These are phyloP conservation scores for Eucalyptus erythrocorys DNA, from an alignment of 345 rosid species.

Conservation along the genomic window DNA sequence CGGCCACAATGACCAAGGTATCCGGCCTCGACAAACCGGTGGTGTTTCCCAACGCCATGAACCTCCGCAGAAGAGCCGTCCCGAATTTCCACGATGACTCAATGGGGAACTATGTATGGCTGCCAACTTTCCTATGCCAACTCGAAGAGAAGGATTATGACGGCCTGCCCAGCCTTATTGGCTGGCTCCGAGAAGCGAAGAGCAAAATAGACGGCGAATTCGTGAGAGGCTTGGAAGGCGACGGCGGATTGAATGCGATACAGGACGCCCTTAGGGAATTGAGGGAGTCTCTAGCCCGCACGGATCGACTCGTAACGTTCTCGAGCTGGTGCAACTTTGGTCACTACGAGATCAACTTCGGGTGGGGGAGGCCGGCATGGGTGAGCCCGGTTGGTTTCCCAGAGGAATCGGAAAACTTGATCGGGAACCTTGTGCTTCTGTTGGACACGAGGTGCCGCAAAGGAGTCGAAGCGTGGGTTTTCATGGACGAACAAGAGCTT, in stretches of 20 bases:
- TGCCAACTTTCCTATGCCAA: neutral
- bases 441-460: neutral
- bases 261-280: neutral
- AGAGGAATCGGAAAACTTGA: neutral
- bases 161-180: neutral
- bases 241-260: neutral
- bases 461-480: neutral
- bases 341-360: constrained; percentile 1
- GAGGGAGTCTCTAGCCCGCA: neutral
- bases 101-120: neutral
- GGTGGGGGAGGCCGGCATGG: constrained; percentile 10
- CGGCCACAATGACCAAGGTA: neutral
- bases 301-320: neutral
- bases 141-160: neutral
- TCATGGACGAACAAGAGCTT: neutral
- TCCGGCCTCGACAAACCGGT: neutral
- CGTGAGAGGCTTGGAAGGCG: neutral
- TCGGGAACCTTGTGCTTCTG: neutral
- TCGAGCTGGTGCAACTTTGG: neutral
- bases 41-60: neutral
- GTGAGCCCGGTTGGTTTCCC: neutral
- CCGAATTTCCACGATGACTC: neutral
- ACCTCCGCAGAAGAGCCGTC: neutral
- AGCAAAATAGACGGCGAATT: neutral
- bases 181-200: neutral